Percentiles rank a stretch among this genome's conserved stretches.
These are phyloP conservation scores for Phycomyces blakesleeanus DNA, from an alignment of 192 early-diverging fungal genomes.

Conservation along the genomic window DNA sequence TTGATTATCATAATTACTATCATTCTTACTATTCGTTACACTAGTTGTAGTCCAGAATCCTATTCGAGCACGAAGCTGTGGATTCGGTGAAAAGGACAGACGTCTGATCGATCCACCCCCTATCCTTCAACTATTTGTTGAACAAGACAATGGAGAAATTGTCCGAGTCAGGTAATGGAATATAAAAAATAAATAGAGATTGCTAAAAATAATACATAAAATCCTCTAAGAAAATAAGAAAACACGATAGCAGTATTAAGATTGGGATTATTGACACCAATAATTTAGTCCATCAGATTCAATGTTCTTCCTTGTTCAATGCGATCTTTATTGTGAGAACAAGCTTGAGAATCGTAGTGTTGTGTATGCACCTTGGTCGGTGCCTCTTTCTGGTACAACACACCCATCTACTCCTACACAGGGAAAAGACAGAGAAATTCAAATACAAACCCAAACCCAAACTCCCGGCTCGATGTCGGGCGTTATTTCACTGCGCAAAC, in stretches of 20 bases:
- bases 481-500: constrained; percentile 10
- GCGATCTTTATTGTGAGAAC: constrained; percentile 27
- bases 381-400: constrained; percentile 10
- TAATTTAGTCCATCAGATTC: neutral
- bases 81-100: constrained; percentile 67
- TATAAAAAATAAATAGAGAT: no score
- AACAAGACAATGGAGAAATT: constrained; percentile 8
- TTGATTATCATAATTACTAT: no score
- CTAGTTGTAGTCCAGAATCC: constrained; percentile 61
- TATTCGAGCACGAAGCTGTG: constrained; percentile 60
- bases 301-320: constrained; percentile 34
- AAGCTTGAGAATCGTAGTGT: constrained; percentile 30
- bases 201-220: no score
- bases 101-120: constrained; percentile 65
- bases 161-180: constrained; percentile 31
- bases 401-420: neutral
- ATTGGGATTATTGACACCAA: no score
- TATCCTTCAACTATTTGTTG: constrained; percentile 57
- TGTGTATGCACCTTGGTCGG: constrained; percentile 35
- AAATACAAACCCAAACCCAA: no score
- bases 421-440: neutral
- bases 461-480: neutral
- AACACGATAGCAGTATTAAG: no score
- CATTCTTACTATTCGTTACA: neutral
- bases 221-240: no score